A percentile compares a stretch with the other conserved stretches of the same genome.
Conservation (phyloP, 129 eudicot genomes). For the Pseudognaphalium luteoalbum region DNA sequence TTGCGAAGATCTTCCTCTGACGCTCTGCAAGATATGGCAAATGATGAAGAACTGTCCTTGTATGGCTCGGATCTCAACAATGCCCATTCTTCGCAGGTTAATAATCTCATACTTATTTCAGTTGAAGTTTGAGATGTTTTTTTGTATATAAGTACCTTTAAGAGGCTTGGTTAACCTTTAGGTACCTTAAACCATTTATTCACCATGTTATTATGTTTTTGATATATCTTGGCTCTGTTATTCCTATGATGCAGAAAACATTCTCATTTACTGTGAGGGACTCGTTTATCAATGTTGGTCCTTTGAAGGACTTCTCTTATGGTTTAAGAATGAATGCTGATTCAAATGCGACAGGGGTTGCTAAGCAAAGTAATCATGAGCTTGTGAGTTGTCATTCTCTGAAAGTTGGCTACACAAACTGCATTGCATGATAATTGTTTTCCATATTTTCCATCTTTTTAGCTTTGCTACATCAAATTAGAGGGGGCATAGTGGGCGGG, state of each 20-base stretch:
- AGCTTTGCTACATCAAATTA: background rate
- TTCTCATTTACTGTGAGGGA: conserved; percentile 96
- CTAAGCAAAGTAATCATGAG: conserved; percentile 96
- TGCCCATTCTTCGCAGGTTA: conserved; percentile 81
- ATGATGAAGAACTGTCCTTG: conserved; percentile 83
- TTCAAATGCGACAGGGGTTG: conserved; percentile 69
- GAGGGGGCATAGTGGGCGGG: background rate
- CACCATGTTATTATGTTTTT: conserved; percentile 14
- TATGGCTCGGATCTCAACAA: conserved; percentile 83
- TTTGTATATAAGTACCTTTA: conserved; percentile 2
- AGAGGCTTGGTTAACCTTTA: background rate
- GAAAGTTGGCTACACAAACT: conserved; percentile 21
- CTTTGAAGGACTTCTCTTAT: conserved; percentile 84
- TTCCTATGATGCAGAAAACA: conserved; percentile 60
- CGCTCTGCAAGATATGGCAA: conserved; percentile 82
- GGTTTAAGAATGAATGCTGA: conserved; percentile 92
- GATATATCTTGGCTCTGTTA: background rate
- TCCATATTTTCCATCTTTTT: background rate
- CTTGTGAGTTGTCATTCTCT: conserved; percentile 63
- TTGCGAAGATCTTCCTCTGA: conserved; percentile 85
- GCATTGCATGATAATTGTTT: conserved; percentile 13
- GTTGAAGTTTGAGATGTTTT: conserved; percentile 5
- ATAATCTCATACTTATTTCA: conserved; percentile 16
- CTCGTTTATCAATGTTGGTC: conserved; percentile 91
- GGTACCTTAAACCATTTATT: background rate